Conservation (phyloP, 192 early-diverging fungal species). For the Rhizophagus prolifer region DNA sequence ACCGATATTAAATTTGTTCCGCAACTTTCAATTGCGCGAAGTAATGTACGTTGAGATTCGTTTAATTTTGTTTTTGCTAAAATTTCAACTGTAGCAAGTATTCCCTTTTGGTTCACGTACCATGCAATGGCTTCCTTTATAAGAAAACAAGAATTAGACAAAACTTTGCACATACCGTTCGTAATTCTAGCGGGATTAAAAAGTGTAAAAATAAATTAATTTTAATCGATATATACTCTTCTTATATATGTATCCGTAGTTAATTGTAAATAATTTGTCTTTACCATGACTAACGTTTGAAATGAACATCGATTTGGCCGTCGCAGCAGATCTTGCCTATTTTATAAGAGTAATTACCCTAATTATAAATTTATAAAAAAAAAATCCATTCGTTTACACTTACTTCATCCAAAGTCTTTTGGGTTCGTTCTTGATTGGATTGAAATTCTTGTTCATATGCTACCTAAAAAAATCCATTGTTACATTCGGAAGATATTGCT, state of each 20-base stretch:
- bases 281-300: constrained; percentile 13
- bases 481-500: background rate
- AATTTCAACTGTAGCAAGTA: background rate
- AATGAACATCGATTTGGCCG: constrained; percentile 9
- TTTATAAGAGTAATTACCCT: background rate
- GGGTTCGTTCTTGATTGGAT: background rate
- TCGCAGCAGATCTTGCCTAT: constrained; percentile 2
- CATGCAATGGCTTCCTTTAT: background rate
- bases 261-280: too few relatives aligned
- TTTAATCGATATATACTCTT: background rate
- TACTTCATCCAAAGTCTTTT: constrained; percentile 15
- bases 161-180: background rate
- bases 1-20: constrained; percentile 20
- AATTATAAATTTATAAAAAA: background rate
- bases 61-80: constrained; percentile 9
- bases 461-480: background rate
- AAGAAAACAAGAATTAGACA: background rate
- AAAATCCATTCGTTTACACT: background rate
- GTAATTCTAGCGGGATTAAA: background rate
- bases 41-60: constrained; percentile 12
- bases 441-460: constrained; percentile 7
- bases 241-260: background rate
- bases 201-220: background rate
- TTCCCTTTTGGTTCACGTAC: background rate
- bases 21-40: constrained; percentile 13